phyloP scores from a whole-genome alignment of 2,329 filamentous ascomycete species.

The Penicillium psychrosexuale region DNA sequence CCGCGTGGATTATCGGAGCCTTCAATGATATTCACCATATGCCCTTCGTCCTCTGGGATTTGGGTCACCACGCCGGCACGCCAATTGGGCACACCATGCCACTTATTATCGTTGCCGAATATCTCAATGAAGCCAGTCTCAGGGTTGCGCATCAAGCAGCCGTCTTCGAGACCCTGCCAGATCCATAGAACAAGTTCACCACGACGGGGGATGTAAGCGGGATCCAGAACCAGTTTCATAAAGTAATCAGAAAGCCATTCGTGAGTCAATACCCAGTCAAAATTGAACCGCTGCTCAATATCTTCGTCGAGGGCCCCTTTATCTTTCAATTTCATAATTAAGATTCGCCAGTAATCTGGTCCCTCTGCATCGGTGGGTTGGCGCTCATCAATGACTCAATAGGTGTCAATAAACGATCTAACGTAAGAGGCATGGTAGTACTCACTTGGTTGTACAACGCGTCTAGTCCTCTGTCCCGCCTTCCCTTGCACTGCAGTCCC shows the following conservation, averaged over 20 bases:
- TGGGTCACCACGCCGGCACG: slow-evolving; percentile 57
- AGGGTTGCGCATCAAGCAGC: slow-evolving; percentile 39
- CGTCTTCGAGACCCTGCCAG: slow-evolving; percentile 27
- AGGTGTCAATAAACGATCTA: not conserved
- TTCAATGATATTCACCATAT: slow-evolving; percentile 47
- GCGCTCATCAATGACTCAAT: not conserved
- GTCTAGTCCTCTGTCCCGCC: not conserved
- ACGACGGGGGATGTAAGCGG: slow-evolving; percentile 52
- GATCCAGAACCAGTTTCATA: slow-evolving; percentile 42
- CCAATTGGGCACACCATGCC: slow-evolving; percentile 48
- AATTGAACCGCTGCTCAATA: slow-evolving; percentile 51
- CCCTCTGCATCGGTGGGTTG: slow-evolving; percentile 13
- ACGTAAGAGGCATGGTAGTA: not conserved
- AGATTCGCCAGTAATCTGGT: slow-evolving; percentile 23
- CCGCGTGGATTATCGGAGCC: slow-evolving; percentile 35
- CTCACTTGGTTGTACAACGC: not conserved
- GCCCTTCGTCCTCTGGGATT: slow-evolving; percentile 44
- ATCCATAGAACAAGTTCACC: slow-evolving; percentile 59
- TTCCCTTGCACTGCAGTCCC: slow-evolving; percentile 7
- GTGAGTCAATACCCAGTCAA: slow-evolving; percentile 57
- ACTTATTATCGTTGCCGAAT: slow-evolving; percentile 35
- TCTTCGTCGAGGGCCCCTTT: slow-evolving; percentile 42
- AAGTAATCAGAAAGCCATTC: slow-evolving; percentile 44
- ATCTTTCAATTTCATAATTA: slow-evolving; percentile 47
- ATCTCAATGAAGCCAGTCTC: slow-evolving; percentile 30